phyloP scores from a whole-genome alignment of 2,329 filamentous ascomycete species.

The Paecilomyces variotii region DNA sequence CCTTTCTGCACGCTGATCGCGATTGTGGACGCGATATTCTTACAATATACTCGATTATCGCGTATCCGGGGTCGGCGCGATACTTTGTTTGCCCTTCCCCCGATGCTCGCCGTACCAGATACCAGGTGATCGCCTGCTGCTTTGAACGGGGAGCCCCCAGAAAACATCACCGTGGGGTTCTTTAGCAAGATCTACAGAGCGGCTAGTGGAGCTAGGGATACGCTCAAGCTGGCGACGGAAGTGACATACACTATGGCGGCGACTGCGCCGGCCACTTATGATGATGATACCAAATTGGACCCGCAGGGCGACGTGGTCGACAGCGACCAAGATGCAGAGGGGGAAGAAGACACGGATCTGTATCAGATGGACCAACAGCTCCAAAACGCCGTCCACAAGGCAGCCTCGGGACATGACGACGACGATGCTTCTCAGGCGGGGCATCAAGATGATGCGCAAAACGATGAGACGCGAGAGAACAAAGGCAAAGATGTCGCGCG shows the following conservation, averaged over 20 bases:
- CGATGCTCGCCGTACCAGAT: slow-evolving; percentile 18
- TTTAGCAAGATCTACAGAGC: slow-evolving; percentile 4
- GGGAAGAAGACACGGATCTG: slow-evolving; percentile 36
- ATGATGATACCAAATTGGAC: slow-evolving; percentile 27
- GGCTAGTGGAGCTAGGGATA: slow-evolving; percentile 3
- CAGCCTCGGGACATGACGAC: slow-evolving; percentile 24
- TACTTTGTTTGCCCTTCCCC: slow-evolving; percentile 3
- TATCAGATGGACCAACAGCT: slow-evolving; percentile 33
- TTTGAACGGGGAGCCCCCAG: slow-evolving; percentile 14
- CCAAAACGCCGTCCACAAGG: slow-evolving; percentile 29
- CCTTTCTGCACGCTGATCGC: not conserved
- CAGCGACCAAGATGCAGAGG: slow-evolving; percentile 38
- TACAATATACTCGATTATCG: slow-evolving; percentile 4
- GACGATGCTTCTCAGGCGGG: slow-evolving; percentile 28
- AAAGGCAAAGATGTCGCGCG: slow-evolving; percentile 28
- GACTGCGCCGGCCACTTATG: slow-evolving; percentile 30
- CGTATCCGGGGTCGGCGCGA: slow-evolving; percentile 8
- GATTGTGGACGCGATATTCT: not conserved
- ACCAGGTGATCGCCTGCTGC: slow-evolving; percentile 20
- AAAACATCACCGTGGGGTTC: slow-evolving; percentile 5
- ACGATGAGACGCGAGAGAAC: slow-evolving; percentile 10
- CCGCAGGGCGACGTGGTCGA: slow-evolving; percentile 26
- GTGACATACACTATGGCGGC: slow-evolving; percentile 34
- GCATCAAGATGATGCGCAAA: slow-evolving; percentile 18
- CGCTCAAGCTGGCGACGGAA: slow-evolving; percentile 30